These are phyloP conservation scores for Leucogyrophana mollusca DNA, from an alignment of 768 basidiomycete genomes.

Conservation along the genomic window DNA sequence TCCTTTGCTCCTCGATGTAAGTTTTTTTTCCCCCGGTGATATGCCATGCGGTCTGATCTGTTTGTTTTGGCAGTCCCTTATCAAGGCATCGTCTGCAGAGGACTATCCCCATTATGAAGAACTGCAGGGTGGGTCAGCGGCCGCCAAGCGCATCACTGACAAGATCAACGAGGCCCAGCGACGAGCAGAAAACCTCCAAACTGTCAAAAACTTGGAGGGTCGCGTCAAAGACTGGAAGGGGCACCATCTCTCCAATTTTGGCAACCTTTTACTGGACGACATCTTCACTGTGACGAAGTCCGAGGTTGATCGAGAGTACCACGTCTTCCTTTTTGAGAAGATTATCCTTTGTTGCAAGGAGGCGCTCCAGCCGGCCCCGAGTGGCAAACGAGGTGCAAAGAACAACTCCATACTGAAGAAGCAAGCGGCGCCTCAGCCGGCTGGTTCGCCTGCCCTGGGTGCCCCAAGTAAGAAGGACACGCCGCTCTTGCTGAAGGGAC, in stretches of 20 bases:
- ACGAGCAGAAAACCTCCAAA: slow-evolving; percentile 86
- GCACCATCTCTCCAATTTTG: slow-evolving; percentile 92
- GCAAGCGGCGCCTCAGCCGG: slow-evolving; percentile 50
- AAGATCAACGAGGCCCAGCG: slow-evolving; percentile 96
- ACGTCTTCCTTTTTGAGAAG: slow-evolving; percentile 98
- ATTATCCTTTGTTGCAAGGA: slow-evolving; percentile 99
- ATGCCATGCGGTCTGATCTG: slow-evolving; percentile 8
- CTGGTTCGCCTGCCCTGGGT: slow-evolving; percentile 45
- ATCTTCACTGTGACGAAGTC: slow-evolving; percentile 95
- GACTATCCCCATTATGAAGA: slow-evolving; percentile 77
- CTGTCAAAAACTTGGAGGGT: slow-evolving; percentile 78
- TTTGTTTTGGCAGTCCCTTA: slow-evolving; percentile 52
- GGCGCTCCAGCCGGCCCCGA: slow-evolving; percentile 55
- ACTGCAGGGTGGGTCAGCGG: slow-evolving; percentile 77
- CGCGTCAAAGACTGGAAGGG: slow-evolving; percentile 99
- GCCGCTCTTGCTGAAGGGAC: slow-evolving; percentile 86
- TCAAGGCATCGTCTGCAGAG: slow-evolving; percentile 63
- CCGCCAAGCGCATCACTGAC: slow-evolving; percentile 91
- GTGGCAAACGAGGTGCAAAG: slow-evolving; percentile 72
- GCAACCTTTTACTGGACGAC: slow-evolving; percentile 91
- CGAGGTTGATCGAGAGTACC: slow-evolving; percentile 95
- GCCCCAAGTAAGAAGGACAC: slow-evolving; percentile 68
- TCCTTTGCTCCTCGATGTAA: slow-evolving; percentile 87
- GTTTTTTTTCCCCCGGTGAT: slow-evolving; percentile 27
- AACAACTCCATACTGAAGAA: slow-evolving; percentile 90